Evolutionary conservation across 2,329 filamentous ascomycete genomes (phyloP).

Genomic region (Blastomyces percursus): DNA sequence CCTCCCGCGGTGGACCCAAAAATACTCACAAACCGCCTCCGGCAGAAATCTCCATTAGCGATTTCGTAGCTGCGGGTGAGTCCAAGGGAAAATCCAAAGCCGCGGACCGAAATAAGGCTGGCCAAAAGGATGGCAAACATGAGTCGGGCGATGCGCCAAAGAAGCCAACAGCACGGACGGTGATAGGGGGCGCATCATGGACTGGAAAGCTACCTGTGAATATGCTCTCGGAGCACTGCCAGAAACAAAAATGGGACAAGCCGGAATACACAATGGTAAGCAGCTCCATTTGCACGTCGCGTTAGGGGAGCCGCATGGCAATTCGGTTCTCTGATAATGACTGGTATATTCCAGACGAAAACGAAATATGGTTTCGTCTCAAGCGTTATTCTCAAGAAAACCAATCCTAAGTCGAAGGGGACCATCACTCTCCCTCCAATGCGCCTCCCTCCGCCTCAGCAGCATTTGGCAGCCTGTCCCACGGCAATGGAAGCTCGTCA

Average conservation of each 20-base stretch:
- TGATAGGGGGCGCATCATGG: constrained; percentile 93
- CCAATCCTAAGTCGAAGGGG: constrained; percentile 74
- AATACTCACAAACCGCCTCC: constrained; percentile 30
- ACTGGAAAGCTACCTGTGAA: constrained; percentile 94
- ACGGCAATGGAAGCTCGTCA: constrained; percentile 85
- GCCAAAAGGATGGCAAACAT: constrained; percentile 18
- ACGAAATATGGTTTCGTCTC: constrained; percentile 64
- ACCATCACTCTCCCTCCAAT: constrained; percentile 65
- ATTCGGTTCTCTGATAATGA: background rate
- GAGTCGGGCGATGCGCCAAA: constrained; percentile 39
- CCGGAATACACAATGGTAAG: constrained; percentile 76
- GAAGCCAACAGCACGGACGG: constrained; percentile 54
- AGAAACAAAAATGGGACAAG: constrained; percentile 90
- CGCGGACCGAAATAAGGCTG: constrained; percentile 21
- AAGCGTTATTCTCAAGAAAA: constrained; percentile 62
- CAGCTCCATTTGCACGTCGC: background rate
- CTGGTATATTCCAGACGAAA: constrained; percentile 43
- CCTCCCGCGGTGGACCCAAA: constrained; percentile 30
- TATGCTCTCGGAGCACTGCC: constrained; percentile 84
- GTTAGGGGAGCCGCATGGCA: background rate
- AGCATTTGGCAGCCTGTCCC: constrained; percentile 61
- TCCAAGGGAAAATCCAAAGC: constrained; percentile 22
- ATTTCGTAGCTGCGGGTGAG: constrained; percentile 14
- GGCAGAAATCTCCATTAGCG: constrained; percentile 14
- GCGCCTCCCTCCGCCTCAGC: constrained; percentile 64